Percentiles rank a stretch among this genome's conserved stretches.
These are phyloP conservation scores for Alnus glutinosa DNA, from an alignment of 306 rosid species.

Conservation along the genomic window DNA sequence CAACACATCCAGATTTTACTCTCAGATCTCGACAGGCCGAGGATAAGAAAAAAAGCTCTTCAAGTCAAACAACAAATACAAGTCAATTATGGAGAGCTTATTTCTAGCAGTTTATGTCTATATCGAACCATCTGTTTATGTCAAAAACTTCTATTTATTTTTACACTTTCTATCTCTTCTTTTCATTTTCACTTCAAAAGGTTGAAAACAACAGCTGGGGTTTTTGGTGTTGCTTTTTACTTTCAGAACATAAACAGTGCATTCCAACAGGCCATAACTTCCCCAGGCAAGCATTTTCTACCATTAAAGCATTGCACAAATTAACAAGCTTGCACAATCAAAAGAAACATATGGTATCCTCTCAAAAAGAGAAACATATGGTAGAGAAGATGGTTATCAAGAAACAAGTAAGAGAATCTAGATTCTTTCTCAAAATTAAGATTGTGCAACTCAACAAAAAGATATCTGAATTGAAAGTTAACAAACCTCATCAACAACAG, in stretches of 20 bases:
- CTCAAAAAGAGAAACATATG: not conserved
- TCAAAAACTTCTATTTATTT: not conserved
- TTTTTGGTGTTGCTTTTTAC: not conserved
- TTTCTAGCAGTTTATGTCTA: not conserved
- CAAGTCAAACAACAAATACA: not conserved
- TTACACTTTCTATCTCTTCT: not conserved
- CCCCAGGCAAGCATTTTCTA: not conserved
- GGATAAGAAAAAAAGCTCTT: not conserved
- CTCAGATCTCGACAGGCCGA: not conserved
- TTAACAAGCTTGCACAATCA: not conserved
- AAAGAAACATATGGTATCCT: not conserved
- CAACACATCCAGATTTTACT: not conserved
- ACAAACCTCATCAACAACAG: slow-evolving; percentile 94
- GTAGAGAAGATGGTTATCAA: not conserved
- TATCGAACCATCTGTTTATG: not conserved
- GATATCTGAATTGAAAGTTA: slow-evolving; percentile 15
- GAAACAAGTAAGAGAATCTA: not conserved
- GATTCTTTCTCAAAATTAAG: slow-evolving; percentile 27
- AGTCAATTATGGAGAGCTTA: not conserved
- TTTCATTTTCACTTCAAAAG: not conserved
- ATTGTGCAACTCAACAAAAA: slow-evolving; percentile 21
- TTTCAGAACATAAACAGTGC: not conserved
- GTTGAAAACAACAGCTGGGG: not conserved
- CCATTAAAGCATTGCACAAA: not conserved
- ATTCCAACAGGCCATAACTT: not conserved